Conservation (phyloP, 2,329 filamentous ascomycete species). For the Cordyceps farinosa region DNA sequence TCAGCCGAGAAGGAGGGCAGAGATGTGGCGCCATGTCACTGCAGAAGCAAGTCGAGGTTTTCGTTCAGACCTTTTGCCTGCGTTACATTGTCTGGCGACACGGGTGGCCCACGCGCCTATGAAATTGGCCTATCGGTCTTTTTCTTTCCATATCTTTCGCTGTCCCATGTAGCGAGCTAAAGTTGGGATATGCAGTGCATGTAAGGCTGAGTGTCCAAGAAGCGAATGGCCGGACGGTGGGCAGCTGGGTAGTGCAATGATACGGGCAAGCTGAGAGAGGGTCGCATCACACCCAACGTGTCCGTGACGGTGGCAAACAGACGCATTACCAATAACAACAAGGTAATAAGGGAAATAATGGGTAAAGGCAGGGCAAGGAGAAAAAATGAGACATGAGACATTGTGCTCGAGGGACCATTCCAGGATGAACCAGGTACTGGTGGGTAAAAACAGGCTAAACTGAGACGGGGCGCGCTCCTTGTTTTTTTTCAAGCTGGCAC, state of each 20-base stretch:
- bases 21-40: conserved; percentile 8
- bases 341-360: neutral
- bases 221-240: neutral
- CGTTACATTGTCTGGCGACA: neutral
- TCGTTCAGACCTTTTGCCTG: neutral
- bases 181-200: neutral
- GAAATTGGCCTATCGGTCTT: neutral
- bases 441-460: neutral
- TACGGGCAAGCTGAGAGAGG: neutral
- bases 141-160: neutral
- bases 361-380: neutral
- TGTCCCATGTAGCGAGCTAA: neutral
- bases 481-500: neutral
- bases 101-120: neutral
- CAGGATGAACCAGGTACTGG: neutral
- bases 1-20: conserved; percentile 1
- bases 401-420: conserved; percentile 7
- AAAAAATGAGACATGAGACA: conserved; percentile 11
- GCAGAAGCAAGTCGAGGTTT: neutral
- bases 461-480: conserved; percentile 6
- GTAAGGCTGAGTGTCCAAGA: neutral
- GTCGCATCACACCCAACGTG: neutral
- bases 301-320: neutral
- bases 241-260: neutral
- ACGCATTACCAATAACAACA: neutral